Evolutionary conservation across 2,329 filamentous ascomycete species (phyloP), one percentile per base, ranked within the genome.

Genomic region (Fusarium camptoceras): DNA sequence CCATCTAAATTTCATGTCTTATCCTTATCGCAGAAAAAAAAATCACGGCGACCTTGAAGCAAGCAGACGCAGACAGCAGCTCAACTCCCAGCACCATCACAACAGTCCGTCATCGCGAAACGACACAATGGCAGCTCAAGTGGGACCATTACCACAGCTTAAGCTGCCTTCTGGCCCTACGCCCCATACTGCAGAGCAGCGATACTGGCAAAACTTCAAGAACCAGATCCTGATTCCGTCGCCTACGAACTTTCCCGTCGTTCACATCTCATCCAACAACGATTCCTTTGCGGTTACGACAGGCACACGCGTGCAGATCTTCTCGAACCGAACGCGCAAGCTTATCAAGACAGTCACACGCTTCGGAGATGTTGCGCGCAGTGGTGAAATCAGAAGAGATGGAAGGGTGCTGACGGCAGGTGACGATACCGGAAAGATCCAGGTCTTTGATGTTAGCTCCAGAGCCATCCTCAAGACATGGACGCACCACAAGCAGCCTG

Each of bases 201-300:
- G 91, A 72, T 98, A 98, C 86, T 99, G 97, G 97, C 92, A 92
- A 78, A 91, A 92, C 15, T 99, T 99, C 85, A 94, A 93, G 82
- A 96, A 94, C 73, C 93, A 94, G 72, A 89, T 97, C 61, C 90
- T 95, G 66, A 90, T 98, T 67, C 93, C 96, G 47, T 97, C 95
- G 68, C 94, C 94, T 70, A 94, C 96, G 70, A 93, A 93, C 78
- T 94, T 92, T 79, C 92, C 94, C 47, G 89, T 99, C 76, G 97
- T 94, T 34, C 91, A 97, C 80, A 97, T 99, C 79, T 94, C 93
- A 51, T 91, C 91, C 82, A 84, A 82, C 75, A 87, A 86, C 79
- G 91, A 94, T 78, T 86, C 92, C 59, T 98, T 99, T 80, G 94
- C 93, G 59, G 93, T 98, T 66, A 98, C 95, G n/a, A 94, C 94